Evolutionary conservation across 345 rosid species (phyloP).

Genomic region (Salix viminalis): DNA sequence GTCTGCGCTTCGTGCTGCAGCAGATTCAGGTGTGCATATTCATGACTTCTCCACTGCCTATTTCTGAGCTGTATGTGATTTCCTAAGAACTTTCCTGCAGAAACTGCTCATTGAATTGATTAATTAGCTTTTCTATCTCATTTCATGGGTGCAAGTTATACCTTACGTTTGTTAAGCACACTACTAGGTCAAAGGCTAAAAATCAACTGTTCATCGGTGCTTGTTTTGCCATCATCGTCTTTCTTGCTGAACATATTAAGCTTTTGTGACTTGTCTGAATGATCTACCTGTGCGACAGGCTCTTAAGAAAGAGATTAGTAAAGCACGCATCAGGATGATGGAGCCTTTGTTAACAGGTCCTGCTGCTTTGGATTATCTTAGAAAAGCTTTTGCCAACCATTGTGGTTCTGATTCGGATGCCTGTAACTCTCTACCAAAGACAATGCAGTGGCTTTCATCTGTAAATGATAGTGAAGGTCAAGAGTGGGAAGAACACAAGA

Average conservation of each 20-base stretch:
- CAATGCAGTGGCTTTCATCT: slow-evolving; percentile 62
- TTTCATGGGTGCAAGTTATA: too few species aligned
- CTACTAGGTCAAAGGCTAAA: neutral
- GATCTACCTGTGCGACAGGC: slow-evolving; percentile 33
- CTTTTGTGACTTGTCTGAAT: neutral
- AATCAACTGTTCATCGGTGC: neutral
- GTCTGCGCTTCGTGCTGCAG: slow-evolving; percentile 74
- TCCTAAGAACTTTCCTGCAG: neutral
- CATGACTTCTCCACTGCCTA: neutral
- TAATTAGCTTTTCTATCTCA: too few species aligned
- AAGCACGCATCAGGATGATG: slow-evolving; percentile 66
- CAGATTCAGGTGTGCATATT: slow-evolving; percentile 64
- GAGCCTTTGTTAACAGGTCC: slow-evolving; percentile 78
- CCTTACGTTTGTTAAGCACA: neutral
- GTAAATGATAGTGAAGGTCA: slow-evolving; percentile 40
- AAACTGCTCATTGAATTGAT: neutral
- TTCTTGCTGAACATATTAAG: neutral
- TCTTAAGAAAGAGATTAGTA: slow-evolving; percentile 66
- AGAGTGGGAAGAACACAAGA: slow-evolving; percentile 76
- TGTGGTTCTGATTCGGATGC: slow-evolving; percentile 58
- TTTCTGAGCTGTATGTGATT: neutral
- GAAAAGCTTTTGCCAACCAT: slow-evolving; percentile 52
- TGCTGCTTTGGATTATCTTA: slow-evolving; percentile 68
- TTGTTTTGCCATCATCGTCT: too few species aligned
- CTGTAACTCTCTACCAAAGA: slow-evolving; percentile 42